Base-by-base conservation (phyloP, 2,329 filamentous ascomycete species). In the Trichoderma atroviride region DNA sequence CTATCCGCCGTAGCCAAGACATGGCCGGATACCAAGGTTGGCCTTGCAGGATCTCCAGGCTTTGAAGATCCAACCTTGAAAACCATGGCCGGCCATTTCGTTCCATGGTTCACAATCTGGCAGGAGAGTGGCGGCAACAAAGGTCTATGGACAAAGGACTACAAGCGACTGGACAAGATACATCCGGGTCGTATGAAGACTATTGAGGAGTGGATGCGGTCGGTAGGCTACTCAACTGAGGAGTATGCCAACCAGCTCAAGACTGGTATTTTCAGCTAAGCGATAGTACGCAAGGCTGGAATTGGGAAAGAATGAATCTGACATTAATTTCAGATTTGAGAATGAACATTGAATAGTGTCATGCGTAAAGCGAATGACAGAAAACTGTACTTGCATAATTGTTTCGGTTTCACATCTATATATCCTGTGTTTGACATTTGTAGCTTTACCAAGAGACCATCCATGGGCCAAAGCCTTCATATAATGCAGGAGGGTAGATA, bases 171-270 rank as follows among this genome's bases (percentile, higher is more conserved):
- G 55, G 70, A 71, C 14, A 70, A 58, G 55, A 70, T 71, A 3
- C 29, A 70, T n/a, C 70, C 70, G 1, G 60, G 62, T 1, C 58
- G 70, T 16, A 65, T 71, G 2, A 70, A 50, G 57, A 69, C 65
- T 2, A 59, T 70, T 4, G 70, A 70, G 40, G 43, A 71, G n/a
- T 71, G 70, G 70, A 70, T 71, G 70, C 43, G 59, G 16, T 71
- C 68, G 7, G 70, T 71, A 13, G 35, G 61, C 16, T 71, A 70
- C 27, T 68, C 65, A n/a, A 33, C 58, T 14, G 68, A 70, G 0
- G 56, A 13, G 11, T 33, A 76, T n/a, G 19, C 27, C 0, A n/a
- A 6, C 13, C 33, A 33, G 1, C 22, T 55, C 5, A 61, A 59
- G 47, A 33, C 65, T 6, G 57, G 47, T 3, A n/a, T 64, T 13